A percentile compares a stretch with the other conserved stretches of the same genome.
Conservation (phyloP, 805 yeast genomes). For the Lipomyces kockii region DNA sequence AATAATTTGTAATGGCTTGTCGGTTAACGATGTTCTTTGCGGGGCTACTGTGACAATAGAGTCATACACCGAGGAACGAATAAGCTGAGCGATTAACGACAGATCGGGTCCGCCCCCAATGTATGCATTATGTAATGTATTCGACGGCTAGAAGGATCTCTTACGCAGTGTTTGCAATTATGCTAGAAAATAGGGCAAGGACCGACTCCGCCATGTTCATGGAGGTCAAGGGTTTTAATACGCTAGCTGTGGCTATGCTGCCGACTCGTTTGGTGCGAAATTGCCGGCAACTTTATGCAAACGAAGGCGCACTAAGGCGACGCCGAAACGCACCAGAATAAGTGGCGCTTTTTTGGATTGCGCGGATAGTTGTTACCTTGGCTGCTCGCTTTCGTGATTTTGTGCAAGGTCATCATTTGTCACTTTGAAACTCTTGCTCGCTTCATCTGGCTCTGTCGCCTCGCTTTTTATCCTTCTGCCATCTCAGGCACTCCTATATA, state of each 20-base stretch:
- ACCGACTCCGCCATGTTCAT: not conserved
- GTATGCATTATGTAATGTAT: too few species aligned
- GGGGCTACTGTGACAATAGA: too few species aligned
- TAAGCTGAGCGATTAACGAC: too few species aligned
- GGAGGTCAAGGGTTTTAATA: not conserved
- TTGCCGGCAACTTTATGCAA: not conserved
- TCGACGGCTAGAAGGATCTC: too few species aligned
- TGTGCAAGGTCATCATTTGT: conserved; percentile 16
- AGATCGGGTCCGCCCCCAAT: too few species aligned
- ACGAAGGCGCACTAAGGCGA: not conserved
- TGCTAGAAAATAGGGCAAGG: not conserved
- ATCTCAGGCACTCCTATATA: not conserved
- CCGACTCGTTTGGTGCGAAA: not conserved
- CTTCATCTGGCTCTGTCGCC: conserved; percentile 1
- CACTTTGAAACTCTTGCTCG: conserved; percentile 9
- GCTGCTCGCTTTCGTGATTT: not conserved
- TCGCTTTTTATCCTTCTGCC: not conserved
- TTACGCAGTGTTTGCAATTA: not conserved
- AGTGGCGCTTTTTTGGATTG: not conserved
- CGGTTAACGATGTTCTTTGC: too few species aligned
- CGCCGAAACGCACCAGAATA: not conserved
- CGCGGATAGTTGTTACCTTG: not conserved
- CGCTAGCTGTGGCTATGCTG: not conserved
- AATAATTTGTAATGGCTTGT: too few species aligned
- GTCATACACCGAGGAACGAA: too few species aligned